Conservation (phyloP, 108 stramenopile species). For the Skeletonema grethae region DNA sequence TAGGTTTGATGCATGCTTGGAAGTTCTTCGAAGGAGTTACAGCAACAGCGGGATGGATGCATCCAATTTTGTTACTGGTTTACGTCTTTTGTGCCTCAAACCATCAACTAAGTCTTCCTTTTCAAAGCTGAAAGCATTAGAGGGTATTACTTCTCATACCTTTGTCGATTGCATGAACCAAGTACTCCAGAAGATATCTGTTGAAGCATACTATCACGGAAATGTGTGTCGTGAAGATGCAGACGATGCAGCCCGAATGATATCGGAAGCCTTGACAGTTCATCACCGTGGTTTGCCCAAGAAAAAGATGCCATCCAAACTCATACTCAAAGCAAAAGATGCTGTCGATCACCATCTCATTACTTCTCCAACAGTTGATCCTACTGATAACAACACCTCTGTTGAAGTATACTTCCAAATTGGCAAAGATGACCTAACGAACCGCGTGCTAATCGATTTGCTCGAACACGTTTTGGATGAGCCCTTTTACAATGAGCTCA, state of each 20-base stretch:
- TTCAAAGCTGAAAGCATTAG: slow-evolving; percentile 65
- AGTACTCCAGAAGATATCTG: slow-evolving; percentile 53
- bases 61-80: slow-evolving; percentile 41
- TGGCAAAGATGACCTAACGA: slow-evolving; percentile 61
- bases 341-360: slow-evolving; percentile 19
- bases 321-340: slow-evolving; percentile 47
- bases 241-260: slow-evolving; percentile 41
- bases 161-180: slow-evolving; percentile 55
- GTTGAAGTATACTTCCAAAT: slow-evolving; percentile 87
- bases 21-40: slow-evolving; percentile 62
- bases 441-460: slow-evolving; percentile 71
- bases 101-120: slow-evolving; percentile 59
- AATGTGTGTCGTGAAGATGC: slow-evolving; percentile 65
- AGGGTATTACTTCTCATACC: slow-evolving; percentile 41
- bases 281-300: slow-evolving; percentile 52
- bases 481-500: slow-evolving; percentile 74
- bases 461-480: slow-evolving; percentile 78
- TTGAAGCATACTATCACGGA: slow-evolving; percentile 75
- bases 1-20: slow-evolving; percentile 75
- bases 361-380: slow-evolving; percentile 62
- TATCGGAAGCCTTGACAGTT: slow-evolving; percentile 39
- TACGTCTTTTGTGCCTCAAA: slow-evolving; percentile 70
- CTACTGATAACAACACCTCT: slow-evolving; percentile 70
- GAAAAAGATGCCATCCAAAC: slow-evolving; percentile 62
- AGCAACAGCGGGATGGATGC: slow-evolving; percentile 73